Conservation (phyloP, 306 rosid genomes). For the Vigna unguiculata region DNA sequence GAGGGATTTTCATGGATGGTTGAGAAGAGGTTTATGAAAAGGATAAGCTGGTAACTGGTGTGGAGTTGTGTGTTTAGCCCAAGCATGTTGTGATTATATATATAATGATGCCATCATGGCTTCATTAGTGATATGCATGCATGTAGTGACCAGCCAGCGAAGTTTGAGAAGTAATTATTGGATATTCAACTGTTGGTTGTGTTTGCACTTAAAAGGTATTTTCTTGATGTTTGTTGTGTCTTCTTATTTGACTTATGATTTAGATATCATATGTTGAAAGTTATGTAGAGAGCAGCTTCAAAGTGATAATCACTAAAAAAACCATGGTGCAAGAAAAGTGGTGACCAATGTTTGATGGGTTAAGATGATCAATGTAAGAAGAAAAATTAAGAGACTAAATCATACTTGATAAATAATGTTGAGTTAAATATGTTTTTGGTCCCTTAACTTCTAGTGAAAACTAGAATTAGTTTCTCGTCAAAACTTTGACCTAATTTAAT, state of each 20-base stretch:
- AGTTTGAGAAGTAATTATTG: neutral
- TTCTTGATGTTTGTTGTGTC: neutral
- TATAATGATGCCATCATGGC: constrained; percentile 24
- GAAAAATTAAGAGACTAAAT: neutral
- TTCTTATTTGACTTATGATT: constrained; percentile 11
- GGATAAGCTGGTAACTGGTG: constrained; percentile 17
- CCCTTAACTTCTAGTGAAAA: too few species aligned
- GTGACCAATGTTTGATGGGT: neutral
- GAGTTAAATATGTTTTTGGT: too few species aligned
- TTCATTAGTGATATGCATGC: constrained; percentile 6
- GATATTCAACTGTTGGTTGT: constrained; percentile 18
- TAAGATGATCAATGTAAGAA: neutral
- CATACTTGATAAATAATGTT: neutral
- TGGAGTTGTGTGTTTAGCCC: constrained; percentile 32
- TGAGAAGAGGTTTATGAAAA: neutral
- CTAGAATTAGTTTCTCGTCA: too few species aligned
- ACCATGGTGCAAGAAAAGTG: neutral
- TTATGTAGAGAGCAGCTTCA: neutral
- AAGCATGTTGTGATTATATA: constrained; percentile 27
- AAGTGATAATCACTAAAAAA: neutral
- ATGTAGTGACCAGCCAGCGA: constrained; percentile 30
- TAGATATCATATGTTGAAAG: constrained; percentile 2
- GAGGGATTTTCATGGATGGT: constrained; percentile 42
- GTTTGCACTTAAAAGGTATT: neutral
- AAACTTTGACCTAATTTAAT: too few species aligned